These are phyloP conservation scores for Mycena indigotica DNA, from an alignment of 768 basidiomycete genomes.

Conservation along the genomic window DNA sequence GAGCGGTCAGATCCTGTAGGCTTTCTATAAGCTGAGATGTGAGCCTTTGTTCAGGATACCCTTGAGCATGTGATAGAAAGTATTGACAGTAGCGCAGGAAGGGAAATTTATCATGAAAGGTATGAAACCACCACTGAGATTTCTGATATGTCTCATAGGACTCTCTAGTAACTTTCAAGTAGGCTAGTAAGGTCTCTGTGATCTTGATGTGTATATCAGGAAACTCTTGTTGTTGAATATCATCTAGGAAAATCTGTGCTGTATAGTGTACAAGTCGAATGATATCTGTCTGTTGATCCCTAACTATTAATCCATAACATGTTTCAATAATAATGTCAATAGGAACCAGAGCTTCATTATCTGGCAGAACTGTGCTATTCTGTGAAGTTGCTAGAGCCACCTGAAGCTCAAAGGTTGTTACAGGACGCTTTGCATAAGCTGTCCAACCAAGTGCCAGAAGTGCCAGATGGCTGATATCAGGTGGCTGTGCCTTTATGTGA, in stretches of 20 bases:
- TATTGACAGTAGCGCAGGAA: neutral
- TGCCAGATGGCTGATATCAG: neutral
- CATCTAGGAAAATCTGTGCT: constrained; percentile 2
- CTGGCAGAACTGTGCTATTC: neutral
- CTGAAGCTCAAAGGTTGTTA: neutral
- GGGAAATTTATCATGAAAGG: neutral
- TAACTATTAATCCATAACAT: constrained; percentile 2
- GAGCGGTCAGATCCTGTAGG: too few relatives aligned
- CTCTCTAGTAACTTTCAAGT: neutral
- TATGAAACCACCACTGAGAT: neutral
- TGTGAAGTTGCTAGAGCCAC: constrained; percentile 1
- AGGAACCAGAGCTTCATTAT: neutral
- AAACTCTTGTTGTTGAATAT: neutral
- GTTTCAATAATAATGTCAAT: neutral
- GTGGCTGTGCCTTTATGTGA: neutral
- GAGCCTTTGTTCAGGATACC: too few relatives aligned
- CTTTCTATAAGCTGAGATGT: too few relatives aligned
- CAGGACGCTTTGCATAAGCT: constrained; percentile 1
- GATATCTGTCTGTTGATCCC: neutral
- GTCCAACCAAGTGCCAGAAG: neutral
- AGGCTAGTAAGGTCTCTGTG: neutral
- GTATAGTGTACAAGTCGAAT: constrained; percentile 8
- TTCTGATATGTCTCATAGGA: neutral
- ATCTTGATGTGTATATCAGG: neutral
- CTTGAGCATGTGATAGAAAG: neutral